Base-by-base conservation (phyloP, 2,329 filamentous ascomycete species). In the Colletotrichum coccodes region DNA sequence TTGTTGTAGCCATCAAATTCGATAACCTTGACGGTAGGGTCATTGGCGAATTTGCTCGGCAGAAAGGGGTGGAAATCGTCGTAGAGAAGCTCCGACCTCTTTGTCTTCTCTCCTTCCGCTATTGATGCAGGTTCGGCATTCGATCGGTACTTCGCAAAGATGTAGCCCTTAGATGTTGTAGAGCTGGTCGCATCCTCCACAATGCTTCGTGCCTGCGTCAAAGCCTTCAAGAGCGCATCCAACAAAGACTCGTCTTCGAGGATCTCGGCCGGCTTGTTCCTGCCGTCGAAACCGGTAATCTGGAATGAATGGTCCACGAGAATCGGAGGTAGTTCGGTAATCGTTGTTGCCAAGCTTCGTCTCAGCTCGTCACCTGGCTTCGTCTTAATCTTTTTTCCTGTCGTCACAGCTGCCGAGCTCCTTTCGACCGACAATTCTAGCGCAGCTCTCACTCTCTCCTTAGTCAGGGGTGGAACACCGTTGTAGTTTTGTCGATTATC, bases 51-150 rank as follows among this genome's bases (percentile, higher is more conserved):
- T 73, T 98, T 95, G 26, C 86, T 84, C 0, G 96, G 96, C 44
- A 92, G 84, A 78, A 98, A 98, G 0, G 96, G 96, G 73, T 98
- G 95, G 74, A 98, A 98, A 75, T 99, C 96, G 62, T 98, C 93
- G 76, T 98, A 99, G 2, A 97, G 83, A 6, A 96, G 77, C 52
- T 84, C 82, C 4, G 82, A 79, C 11, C 81, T 76, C 61, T 81
- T 83, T 8, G 77, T 75, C 30, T 79, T 71, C 4, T 80, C 77
- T 1, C 77, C 81, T 11, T 80, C 78, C 23, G 80, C 72, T 0
- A 64, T 49, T 4, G 71, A 69, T 18, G 76, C 77, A 5, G 60
- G 67, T 1, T 71, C 71, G 7, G 46, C 47, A 44, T 53, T 65
- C 2, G 75, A 75, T 60, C 80, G 84, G 71, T 90, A 81, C 76